These are phyloP conservation scores for Paratinospora sagittata DNA, from an alignment of 164 flowering plant species.

Conservation along the genomic window DNA sequence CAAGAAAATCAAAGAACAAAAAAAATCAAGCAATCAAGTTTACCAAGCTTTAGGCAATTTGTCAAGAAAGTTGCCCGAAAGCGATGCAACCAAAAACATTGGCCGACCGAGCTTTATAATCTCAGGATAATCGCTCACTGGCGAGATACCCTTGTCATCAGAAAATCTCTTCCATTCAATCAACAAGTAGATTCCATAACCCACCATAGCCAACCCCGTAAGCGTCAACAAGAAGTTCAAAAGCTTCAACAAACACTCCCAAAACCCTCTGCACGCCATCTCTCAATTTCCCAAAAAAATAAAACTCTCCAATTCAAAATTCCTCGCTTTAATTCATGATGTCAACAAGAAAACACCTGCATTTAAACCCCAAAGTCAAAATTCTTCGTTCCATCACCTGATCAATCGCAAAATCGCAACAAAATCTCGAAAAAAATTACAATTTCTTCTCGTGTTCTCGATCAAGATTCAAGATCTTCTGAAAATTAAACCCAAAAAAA, in stretches of 20 bases:
- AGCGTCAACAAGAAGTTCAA: conserved; percentile 72
- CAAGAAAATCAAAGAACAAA: neutral
- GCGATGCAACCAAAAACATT: conserved; percentile 57
- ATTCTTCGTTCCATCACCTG: neutral
- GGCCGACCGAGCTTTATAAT: conserved; percentile 71
- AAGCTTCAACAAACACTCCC: conserved; percentile 79
- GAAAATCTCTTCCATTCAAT: conserved; percentile 44
- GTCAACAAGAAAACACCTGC: neutral
- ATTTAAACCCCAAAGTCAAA: neutral
- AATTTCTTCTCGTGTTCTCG: too few species aligned
- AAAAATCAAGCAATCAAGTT: conserved; percentile 3
- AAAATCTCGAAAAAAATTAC: too few species aligned
- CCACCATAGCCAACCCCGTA: conserved; percentile 81
- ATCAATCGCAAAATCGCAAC: neutral
- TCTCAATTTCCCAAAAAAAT: conserved; percentile 6
- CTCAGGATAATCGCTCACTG: conserved; percentile 16
- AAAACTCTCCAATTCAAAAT: neutral
- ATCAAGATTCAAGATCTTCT: too few species aligned
- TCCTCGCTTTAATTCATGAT: conserved; percentile 13
- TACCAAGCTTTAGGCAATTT: conserved; percentile 91
- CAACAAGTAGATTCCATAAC: conserved; percentile 86
- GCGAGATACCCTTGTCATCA: conserved; percentile 11
- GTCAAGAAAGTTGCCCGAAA: conserved; percentile 49
- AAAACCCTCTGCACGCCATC: conserved; percentile 83
- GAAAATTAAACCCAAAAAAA: too few species aligned